Base-by-base conservation (phyloP, 2,329 filamentous ascomycete species). In the Sarocladiaceae sp. region DNA sequence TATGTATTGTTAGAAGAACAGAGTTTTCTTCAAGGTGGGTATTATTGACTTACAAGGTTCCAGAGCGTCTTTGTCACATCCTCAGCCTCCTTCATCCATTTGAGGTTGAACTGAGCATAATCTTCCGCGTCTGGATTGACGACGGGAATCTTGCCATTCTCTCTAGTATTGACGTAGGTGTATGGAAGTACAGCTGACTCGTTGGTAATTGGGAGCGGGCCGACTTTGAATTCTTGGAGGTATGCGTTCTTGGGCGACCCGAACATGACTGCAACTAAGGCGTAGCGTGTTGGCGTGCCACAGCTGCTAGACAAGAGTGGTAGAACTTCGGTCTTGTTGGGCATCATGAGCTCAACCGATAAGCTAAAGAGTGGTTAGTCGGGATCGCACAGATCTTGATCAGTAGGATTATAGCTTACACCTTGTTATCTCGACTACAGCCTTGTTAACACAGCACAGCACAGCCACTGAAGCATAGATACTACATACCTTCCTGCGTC, bases 251-350 rank as follows among this genome's bases (percentile, higher is more conserved):
- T 64, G 5, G 68, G 65, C 3, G 73, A 62, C 6, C 68, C 64
- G 58, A 71, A 64, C 53, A 70, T 64, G 17, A 77, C 57, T 2
- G 71, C 57, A 1, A 71, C 71, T 47, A 72, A 72, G 3, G 75
- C 75, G 59, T 72, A 77, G 17, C 71, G 64, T 2, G 59, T 52
- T 1, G 75, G 74, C 1, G 61, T 57, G 3, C 66, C 52, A 0
- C 60, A 67, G 6, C 58, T 55, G 2, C 64, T 65, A 29, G 77
- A 72, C 1, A 79, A 59, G 52, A 75, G 78, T 2, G 66, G 53
- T 37, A 76, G 52, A 0, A 67, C 71, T 52, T 75, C 74, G 0
- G 73, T 75, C 63, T 79, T 79, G 61, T 79, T 79, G 37, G 37
- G 37, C 37, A 40, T 40, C 37, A 40, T 40, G 6, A 40, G 37